phyloP scores from a whole-genome alignment of 169 alveolate species.

The Babesia ovis region DNA sequence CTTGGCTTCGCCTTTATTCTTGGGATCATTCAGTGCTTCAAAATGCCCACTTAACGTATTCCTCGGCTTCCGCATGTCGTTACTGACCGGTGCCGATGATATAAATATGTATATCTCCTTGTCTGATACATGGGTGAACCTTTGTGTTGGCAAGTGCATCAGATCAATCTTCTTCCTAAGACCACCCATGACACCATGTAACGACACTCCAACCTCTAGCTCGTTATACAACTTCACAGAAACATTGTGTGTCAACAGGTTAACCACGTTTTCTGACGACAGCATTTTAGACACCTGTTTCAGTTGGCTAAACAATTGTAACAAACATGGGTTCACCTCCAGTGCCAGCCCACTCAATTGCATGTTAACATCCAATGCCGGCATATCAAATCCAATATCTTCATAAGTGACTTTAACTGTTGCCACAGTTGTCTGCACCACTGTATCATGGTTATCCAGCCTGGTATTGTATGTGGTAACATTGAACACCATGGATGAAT shows the following conservation, averaged over 20 bases:
- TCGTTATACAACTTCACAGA: constrained; percentile 24
- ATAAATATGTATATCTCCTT: constrained; percentile 23
- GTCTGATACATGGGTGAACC: constrained; percentile 5
- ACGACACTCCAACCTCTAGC: constrained; percentile 2
- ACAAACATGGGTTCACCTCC: constrained; percentile 34
- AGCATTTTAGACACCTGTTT: constrained; percentile 31
- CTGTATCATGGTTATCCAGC: constrained; percentile 33
- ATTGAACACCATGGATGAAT: constrained; percentile 34
- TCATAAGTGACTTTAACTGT: constrained; percentile 34
- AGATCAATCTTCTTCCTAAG: not conserved
- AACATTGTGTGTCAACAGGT: not conserved
- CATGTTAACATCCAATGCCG: constrained; percentile 28
- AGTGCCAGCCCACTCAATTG: constrained; percentile 41
- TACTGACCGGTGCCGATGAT: not conserved
- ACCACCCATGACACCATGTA: not conserved
- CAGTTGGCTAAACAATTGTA: constrained; percentile 30
- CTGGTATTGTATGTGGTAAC: constrained; percentile 17
- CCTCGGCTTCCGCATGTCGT: not conserved
- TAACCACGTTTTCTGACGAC: constrained; percentile 1
- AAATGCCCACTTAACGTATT: not conserved
- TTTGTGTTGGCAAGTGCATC: constrained; percentile 24
- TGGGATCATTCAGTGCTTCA: not conserved
- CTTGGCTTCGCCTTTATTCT: not conserved
- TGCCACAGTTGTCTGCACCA: constrained; percentile 37
- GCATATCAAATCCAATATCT: not conserved